These are phyloP conservation scores for Zelopaecilomyces penicillatus DNA, from an alignment of 2,329 filamentous ascomycete species.

Conservation along the genomic window DNA sequence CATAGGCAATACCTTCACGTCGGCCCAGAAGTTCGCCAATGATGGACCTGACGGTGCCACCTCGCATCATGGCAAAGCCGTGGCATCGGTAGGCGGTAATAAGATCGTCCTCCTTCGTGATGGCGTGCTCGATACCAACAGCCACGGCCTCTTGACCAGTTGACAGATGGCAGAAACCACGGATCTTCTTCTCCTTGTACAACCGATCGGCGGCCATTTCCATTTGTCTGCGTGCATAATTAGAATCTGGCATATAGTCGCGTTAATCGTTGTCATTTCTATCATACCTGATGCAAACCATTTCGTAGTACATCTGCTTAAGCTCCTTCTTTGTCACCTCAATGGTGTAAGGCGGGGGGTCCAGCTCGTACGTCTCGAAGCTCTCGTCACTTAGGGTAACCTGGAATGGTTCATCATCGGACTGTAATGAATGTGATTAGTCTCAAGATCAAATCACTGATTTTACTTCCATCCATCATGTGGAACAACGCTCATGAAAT, in stretches of 20 bases:
- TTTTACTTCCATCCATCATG: background rate
- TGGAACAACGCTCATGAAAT: background rate
- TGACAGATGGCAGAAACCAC: slow-evolving; percentile 98
- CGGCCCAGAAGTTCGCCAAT: slow-evolving; percentile 93
- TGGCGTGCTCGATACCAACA: slow-evolving; percentile 91
- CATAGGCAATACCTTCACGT: slow-evolving; percentile 93
- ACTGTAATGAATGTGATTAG: slow-evolving; percentile 41
- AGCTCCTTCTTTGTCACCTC: slow-evolving; percentile 95
- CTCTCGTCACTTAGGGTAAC: slow-evolving; percentile 94
- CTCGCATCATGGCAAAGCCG: slow-evolving; percentile 96
- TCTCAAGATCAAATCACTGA: background rate
- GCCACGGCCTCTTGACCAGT: slow-evolving; percentile 97
- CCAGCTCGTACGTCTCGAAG: slow-evolving; percentile 99
- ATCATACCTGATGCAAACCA: slow-evolving; percentile 83
- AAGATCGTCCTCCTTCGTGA: slow-evolving; percentile 83
- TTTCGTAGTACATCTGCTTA: slow-evolving; percentile 98
- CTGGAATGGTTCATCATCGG: slow-evolving; percentile 88
- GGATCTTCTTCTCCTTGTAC: slow-evolving; percentile 99
- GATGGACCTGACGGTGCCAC: slow-evolving; percentile 80
- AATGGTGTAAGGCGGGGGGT: slow-evolving; percentile 88
- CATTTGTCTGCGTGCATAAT: slow-evolving; percentile 67
- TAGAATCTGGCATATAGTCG: slow-evolving; percentile 1
- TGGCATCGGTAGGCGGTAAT: slow-evolving; percentile 99
- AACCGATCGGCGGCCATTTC: slow-evolving; percentile 98
- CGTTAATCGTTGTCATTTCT: background rate